Evolutionary conservation across 495 filamentous ascomycete genomes (phyloP), one percentile per base, ranked within the genome.

Genomic region (Lasiosphaeriaceae sp.): DNA sequence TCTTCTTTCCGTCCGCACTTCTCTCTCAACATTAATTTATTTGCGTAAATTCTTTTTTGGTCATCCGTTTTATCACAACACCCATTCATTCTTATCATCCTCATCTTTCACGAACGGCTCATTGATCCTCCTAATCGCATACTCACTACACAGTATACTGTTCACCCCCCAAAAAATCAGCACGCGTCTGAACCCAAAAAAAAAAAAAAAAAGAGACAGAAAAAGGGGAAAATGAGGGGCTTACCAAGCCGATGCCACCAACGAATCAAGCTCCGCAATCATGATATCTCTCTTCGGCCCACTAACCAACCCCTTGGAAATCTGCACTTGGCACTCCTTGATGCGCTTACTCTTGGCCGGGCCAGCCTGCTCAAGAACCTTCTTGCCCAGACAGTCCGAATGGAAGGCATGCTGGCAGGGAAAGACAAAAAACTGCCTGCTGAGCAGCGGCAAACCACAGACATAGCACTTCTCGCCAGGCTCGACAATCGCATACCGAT

Each of bases 321-420:
- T 83, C 68, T 87, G 83, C 26, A 83, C 78, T 76, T 96, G 91
- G 63, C 95, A 74, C 72, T 97, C 94, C 37, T 82, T 80, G 50
- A 98, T 96, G 64, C 89, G 80, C 71, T 84, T 83, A 34, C 84
- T 86, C 77, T 88, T 93, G 22, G 83, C 88, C 23, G 88, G 78
- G 2, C 84, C 82, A 0, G 84, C 84, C 59, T 84, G 79, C 58
- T 92, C 89, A 46, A 96, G 75, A 0, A 97, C 91, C 62, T 88
- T 87, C 62, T 80, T 83, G 0, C 88, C 92, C 19, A 97, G 70
- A 68, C 95, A 98, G 64, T 97, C 94, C 57, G 87, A 90, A 68
- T 98, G 94, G 62, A 97, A 97, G 19, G 91, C 91, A 71, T 98
- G 94, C 76, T 97, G 94, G 70, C 94, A 98, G 0, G 94, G 92